These are phyloP conservation scores for Dothistroma pini DNA, from an alignment of 2,329 filamentous ascomycete genomes.

Conservation along the genomic window DNA sequence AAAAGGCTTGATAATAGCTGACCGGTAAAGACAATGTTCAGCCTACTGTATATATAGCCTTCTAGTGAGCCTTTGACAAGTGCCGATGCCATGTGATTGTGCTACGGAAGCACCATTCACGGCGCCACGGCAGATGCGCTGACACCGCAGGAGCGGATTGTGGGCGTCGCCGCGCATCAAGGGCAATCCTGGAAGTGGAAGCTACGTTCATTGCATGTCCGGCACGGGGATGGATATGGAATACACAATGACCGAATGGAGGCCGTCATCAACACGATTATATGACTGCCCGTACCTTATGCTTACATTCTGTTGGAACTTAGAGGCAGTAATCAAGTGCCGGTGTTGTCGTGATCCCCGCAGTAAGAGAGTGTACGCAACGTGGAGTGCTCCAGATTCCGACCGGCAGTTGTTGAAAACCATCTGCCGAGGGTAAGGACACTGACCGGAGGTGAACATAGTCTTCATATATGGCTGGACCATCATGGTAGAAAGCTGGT, in stretches of 20 bases:
- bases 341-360: not conserved
- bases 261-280: no score
- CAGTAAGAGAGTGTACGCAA: not conserved
- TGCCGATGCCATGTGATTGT: not conserved
- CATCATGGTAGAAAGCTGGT: not conserved
- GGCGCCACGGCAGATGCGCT: not conserved
- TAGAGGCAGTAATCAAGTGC: not conserved
- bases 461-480: not conserved
- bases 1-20: not conserved
- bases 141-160: not conserved
- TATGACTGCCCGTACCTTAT: no score
- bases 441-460: not conserved
- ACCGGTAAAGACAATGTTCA: not conserved
- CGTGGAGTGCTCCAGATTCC: not conserved
- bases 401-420: not conserved
- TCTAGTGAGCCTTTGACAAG: not conserved
- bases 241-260: not conserved
- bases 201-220: not conserved
- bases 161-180: not conserved
- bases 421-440: not conserved
- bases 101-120: not conserved
- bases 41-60: not conserved
- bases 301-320: no score
- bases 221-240: no score
- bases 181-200: not conserved